Conservation (phyloP, 257 asterid genomes). For the Coffea canephora region DNA sequence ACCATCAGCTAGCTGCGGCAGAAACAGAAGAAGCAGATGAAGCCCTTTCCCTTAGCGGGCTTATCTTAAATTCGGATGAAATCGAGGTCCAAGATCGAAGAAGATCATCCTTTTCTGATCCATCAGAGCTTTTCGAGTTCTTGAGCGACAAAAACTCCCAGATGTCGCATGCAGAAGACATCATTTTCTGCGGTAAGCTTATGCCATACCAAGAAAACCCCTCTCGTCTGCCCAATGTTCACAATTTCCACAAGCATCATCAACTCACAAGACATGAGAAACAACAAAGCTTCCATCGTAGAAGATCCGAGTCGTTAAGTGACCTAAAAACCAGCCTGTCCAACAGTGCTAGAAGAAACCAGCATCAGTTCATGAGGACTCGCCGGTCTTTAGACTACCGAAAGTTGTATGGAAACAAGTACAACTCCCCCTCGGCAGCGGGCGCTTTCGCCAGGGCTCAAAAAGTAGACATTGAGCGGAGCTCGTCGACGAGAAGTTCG, state of each 20-base stretch:
- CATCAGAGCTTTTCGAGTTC: constrained; percentile 63
- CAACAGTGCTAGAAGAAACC: not conserved
- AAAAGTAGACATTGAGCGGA: constrained; percentile 13
- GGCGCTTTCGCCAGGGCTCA: constrained; percentile 16
- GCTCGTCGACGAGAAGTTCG: constrained; percentile 11
- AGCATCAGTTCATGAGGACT: constrained; percentile 26
- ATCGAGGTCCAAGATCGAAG: constrained; percentile 8
- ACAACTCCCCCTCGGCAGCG: not conserved
- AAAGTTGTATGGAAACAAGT: constrained; percentile 30
- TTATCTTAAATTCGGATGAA: constrained; percentile 11
- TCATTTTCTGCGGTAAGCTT: constrained; percentile 56
- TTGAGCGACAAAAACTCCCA: constrained; percentile 30
- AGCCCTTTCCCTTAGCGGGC: constrained; percentile 23
- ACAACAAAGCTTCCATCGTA: not conserved
- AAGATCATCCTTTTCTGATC: constrained; percentile 48
- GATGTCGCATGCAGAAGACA: constrained; percentile 67
- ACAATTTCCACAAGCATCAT: not conserved
- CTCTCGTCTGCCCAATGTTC: not conserved
- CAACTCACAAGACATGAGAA: not conserved
- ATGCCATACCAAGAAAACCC: constrained; percentile 30
- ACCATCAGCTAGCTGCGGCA: not conserved
- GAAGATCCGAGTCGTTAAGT: constrained; percentile 20
- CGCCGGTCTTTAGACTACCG: constrained; percentile 47
- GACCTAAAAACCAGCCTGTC: not conserved
- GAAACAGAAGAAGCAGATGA: constrained; percentile 19